phyloP scores from a whole-genome alignment of 352 stramenopile species.

The Saprolegnia diclina region DNA sequence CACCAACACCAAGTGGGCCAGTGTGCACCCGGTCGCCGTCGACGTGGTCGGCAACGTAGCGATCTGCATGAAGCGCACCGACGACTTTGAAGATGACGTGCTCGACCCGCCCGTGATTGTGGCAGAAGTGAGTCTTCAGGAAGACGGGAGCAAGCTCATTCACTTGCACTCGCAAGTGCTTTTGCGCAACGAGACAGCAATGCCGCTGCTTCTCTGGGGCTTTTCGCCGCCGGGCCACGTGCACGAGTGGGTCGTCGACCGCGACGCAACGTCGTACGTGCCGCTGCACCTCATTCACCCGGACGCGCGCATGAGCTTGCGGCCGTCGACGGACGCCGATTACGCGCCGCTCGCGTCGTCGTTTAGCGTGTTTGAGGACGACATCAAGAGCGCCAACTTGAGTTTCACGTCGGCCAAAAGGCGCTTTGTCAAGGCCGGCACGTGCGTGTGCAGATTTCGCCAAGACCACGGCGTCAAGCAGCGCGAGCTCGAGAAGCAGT shows the following conservation, averaged over 20 bases:
- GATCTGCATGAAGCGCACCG: conserved; percentile 53
- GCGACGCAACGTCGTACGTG: conserved; percentile 74
- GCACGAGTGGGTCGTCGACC: conserved; percentile 80
- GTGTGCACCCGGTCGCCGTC: conserved; percentile 76
- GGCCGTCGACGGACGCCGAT: conserved; percentile 74
- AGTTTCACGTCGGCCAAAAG: conserved; percentile 57
- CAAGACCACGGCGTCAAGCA: conserved; percentile 34
- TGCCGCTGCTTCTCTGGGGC: conserved; percentile 83
- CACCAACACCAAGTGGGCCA: conserved; percentile 81
- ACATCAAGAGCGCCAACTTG: conserved; percentile 22
- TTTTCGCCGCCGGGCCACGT: conserved; percentile 76
- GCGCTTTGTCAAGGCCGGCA: conserved; percentile 70
- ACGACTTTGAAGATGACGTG: conserved; percentile 37
- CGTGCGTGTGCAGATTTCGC: conserved; percentile 78
- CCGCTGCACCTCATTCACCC: conserved; percentile 79
- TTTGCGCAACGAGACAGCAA: conserved; percentile 78
- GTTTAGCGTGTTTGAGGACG: conserved; percentile 68
- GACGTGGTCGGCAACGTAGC: conserved; percentile 84
- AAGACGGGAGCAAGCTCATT: conserved; percentile 83
- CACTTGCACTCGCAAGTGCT: conserved; percentile 83
- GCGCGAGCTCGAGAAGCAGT: conserved; percentile 33
- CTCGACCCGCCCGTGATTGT: conserved; percentile 68
- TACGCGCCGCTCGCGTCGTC: conserved; percentile 77
- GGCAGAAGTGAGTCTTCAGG: conserved; percentile 81
- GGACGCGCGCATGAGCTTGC: conserved; percentile 83